Base-by-base conservation (phyloP, 2,329 filamentous ascomycete species). In the Boeremia lycopersici region DNA sequence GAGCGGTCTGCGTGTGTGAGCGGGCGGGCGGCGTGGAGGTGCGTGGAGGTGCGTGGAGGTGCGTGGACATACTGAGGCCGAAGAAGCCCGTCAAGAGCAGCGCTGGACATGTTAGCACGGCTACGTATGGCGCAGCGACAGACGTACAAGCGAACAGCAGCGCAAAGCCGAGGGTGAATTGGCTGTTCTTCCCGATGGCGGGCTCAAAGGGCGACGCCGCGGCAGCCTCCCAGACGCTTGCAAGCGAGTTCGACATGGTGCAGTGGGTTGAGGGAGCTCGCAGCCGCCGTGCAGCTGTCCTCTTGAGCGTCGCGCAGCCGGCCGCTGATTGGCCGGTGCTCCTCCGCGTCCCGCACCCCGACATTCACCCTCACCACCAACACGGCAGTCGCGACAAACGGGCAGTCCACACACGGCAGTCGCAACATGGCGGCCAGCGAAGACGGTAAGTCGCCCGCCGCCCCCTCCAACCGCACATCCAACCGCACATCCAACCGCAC, bases 221-320 rank as follows among this genome's bases (percentile, higher is more conserved):
- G 80, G 93, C 90, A 83, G 91, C 90, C 84, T 96, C 89, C 93
- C 93, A 98, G 81, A 96, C 84, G 77, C 95, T 87, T 79, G 89
- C 72, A 45, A 81, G 87, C 77, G 96, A 82, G 59, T 64, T 70
- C 68, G 73, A 76, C 73, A 76, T 76, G 68, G 59, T 63, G 60
- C 51, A 65, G 64, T 53, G 63, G 48, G 40, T 38, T 53, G 55
- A 45, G 50, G 38, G 48, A 34, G 52, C 42, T 36, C 17, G 49
- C 57, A n/a, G 56, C 59, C 63, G 58, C 52, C 61, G 60, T 51
- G 59, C 34, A 60, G 63, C 64, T 72, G 65, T 62, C 69, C 68
- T 71, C 61, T 60, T 48, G 17, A 28, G 17, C 28, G 36, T 31
- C 46, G 26, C 57, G 56, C 50, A 49, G 17, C 12, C 25, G 3